Evolutionary conservation across 805 yeast genomes (phyloP), one percentile per base, ranked within the genome.

Genomic region (Candida tallmaniae): DNA sequence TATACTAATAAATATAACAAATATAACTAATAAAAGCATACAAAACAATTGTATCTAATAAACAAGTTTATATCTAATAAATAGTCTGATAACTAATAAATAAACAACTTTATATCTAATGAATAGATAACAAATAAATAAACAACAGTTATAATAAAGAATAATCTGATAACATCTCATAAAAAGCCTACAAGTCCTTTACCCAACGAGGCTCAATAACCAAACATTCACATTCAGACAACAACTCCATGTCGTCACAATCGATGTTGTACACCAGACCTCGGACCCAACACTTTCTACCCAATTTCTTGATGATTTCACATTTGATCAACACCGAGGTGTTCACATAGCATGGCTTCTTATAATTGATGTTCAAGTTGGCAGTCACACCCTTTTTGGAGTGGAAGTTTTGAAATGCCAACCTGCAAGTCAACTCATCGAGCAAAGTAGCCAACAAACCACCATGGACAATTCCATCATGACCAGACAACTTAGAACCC

Each of bases 191-290:
- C 35, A 62, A 49, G 22, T 61, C 52, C 7, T 52, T 42, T 3
- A 60, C 67, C 68, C 68, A 63, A 42, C 41, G 54, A 2, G 71
- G 72, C 38, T 65, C 71, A 22, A 66, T 54, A 5, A 64, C 66
- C 31, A 66, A 55, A 25, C 62, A 58, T 41, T 62, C 69, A 42
- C 68, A 54, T 23, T 56, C 64, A 11, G 63, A 50, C 29, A 64
- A 51, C 12, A 61, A 38, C 14, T 40, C 42, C 12, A 28, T 37
- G 1, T 39, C 47, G 10, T 42, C 39, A 2, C 45, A 48, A 27
- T 49, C 48, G 27, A 58, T 41, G 14, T 40, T 41, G 38, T 45
- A 62, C 1, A 66, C 58, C 23, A 50, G 43, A 1, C 71, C 71
- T 32, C 50, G 54, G 2, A 65, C 62, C 54, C 55, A 50, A 34